These are phyloP conservation scores for Bipolaris cookei DNA, from an alignment of 2,329 filamentous ascomycete species.

Conservation along the genomic window DNA sequence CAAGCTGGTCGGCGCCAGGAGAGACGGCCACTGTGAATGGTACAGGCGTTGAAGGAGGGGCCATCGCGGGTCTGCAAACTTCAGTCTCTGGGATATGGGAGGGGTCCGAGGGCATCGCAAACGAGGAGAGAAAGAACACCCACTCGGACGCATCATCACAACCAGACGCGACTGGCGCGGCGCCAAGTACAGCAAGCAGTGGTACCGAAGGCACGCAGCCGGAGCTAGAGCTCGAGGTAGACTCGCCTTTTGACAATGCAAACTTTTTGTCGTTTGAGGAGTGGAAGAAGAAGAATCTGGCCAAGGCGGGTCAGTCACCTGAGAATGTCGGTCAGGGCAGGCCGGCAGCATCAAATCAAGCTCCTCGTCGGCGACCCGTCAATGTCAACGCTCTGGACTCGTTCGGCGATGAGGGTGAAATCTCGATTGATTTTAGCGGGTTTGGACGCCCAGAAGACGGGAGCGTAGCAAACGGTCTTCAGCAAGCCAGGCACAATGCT, in stretches of 20 bases:
- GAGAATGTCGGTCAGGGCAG: conserved; percentile 67
- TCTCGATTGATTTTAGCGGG: conserved; percentile 72
- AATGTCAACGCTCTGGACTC: conserved; percentile 74
- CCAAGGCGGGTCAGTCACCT: conserved; percentile 79
- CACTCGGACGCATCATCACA: conserved; percentile 7
- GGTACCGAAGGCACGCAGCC: conserved; percentile 19
- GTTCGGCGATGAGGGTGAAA: conserved; percentile 87
- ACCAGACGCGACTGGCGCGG: conserved; percentile 13
- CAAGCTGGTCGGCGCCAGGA: conserved; percentile 57
- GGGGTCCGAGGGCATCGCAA: conserved; percentile 11
- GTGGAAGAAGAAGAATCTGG: conserved; percentile 94
- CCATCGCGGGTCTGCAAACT: conserved; percentile 19
- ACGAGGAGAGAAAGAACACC: conserved; percentile 9
- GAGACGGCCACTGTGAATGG: conserved; percentile 21
- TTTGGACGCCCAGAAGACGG: conserved; percentile 57
- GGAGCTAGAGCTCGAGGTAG: conserved; percentile 64
- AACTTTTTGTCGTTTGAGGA: conserved; percentile 97
- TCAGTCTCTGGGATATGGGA: conserved; percentile 18
- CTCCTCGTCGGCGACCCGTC: conserved; percentile 59
- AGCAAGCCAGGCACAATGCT: conserved; percentile 23
- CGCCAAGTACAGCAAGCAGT: conserved; percentile 11
- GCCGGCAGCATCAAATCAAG: conserved; percentile 52
- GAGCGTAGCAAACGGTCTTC: conserved; percentile 24
- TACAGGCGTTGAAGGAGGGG: conserved; percentile 17
- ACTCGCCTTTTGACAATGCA: conserved; percentile 72